These are phyloP conservation scores for Passalora sequoiae DNA, from an alignment of 2,329 filamentous ascomycete genomes.

Conservation along the genomic window DNA sequence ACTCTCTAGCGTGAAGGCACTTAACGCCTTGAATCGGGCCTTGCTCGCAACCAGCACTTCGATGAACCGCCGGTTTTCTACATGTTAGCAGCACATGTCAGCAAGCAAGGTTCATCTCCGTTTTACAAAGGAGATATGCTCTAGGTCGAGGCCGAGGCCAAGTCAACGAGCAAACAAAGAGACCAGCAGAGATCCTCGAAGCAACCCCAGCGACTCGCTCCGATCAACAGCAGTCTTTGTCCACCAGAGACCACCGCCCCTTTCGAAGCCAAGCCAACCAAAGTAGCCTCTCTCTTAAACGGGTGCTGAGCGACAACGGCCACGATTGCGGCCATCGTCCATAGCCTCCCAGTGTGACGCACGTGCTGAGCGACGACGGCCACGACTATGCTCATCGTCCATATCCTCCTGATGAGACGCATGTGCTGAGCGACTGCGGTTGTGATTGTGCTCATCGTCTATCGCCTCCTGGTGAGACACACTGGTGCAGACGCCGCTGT, in stretches of 20 bases:
- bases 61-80: constrained; percentile 76
- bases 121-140: constrained; percentile 1
- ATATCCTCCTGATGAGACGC: background rate
- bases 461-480: background rate
- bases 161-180: background rate
- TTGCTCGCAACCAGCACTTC: constrained; percentile 73
- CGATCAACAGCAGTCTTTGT: background rate
- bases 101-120: background rate
- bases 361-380: background rate
- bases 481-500: background rate
- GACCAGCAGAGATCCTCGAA: background rate
- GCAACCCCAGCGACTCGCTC: background rate
- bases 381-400: background rate
- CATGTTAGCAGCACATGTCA: constrained; percentile 7
- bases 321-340: background rate
- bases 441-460: background rate
- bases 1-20: constrained; percentile 84
- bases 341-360: no score
- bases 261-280: background rate
- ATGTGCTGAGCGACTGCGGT: background rate
- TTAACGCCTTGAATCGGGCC: constrained; percentile 77
- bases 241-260: constrained; percentile 3
- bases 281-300: background rate
- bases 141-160: background rate
- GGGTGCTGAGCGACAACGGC: background rate